Conservation (phyloP, 139 green algal species). For the Micractinium conductrix region DNA sequence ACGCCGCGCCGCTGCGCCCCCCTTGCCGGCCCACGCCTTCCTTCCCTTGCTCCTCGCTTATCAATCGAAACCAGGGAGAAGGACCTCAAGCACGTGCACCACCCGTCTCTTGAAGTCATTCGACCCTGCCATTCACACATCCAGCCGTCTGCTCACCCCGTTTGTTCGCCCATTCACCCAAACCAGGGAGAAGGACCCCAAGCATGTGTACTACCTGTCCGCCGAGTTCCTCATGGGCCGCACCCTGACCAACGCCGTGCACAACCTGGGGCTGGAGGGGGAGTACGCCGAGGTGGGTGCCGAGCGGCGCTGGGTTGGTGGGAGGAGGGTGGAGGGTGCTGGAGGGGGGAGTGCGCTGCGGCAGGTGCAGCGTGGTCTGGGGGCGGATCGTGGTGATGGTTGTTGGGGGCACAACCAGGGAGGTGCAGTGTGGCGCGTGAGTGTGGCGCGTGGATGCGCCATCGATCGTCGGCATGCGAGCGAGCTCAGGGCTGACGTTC, state of each 20-base stretch:
- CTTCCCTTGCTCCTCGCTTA: no score
- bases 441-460: no score
- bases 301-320: not conserved
- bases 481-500: no score
- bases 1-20: no score
- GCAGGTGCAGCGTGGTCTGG: no score
- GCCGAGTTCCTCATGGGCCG: slow-evolving; percentile 97
- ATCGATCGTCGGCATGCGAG: no score
- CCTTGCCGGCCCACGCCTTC: not conserved
- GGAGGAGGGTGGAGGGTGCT: not conserved
- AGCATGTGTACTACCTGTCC: slow-evolving; percentile 98
- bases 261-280: slow-evolving; percentile 93
- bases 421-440: no score
- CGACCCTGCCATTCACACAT: not conserved
- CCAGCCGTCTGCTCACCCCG: not conserved
- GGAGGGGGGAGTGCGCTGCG: no score
- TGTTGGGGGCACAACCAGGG: no score
- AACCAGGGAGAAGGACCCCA: slow-evolving; percentile 75
- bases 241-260: slow-evolving; percentile 92
- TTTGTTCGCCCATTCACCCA: not conserved
- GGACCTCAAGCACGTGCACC: slow-evolving; percentile 96
- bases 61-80: slow-evolving; percentile 51
- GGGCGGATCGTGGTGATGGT: no score
- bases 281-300: slow-evolving; percentile 78
- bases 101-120: slow-evolving; percentile 97